A percentile compares a stretch with the other conserved stretches of the same genome.
phyloP scores from a whole-genome alignment of 192 early-diverging fungal species.

The Podila clonocystis region DNA sequence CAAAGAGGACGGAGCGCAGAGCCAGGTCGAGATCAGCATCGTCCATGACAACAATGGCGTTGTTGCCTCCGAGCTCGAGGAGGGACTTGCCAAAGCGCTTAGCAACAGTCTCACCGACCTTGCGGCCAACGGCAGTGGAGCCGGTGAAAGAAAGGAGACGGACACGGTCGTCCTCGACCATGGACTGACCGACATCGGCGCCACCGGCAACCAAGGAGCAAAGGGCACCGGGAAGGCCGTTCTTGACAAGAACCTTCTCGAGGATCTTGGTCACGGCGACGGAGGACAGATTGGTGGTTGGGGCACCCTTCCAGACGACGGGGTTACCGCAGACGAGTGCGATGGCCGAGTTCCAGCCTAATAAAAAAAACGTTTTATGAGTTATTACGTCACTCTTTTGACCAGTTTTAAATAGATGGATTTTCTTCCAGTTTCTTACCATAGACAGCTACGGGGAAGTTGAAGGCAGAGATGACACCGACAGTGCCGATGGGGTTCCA shows the following conservation, averaged over 20 bases:
- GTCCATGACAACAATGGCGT: conserved; percentile 91
- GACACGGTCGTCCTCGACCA: conserved; percentile 76
- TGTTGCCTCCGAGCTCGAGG: conserved; percentile 96
- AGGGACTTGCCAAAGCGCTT: conserved; percentile 88
- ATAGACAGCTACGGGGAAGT: conserved; percentile 80
- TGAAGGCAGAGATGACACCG: conserved; percentile 95
- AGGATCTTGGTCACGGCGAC: conserved; percentile 92
- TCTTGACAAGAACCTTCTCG: conserved; percentile 80
- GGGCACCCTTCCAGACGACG: conserved; percentile 91
- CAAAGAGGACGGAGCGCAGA: conserved; percentile 87
- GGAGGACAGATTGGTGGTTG: conserved; percentile 79
- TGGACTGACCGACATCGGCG: conserved; percentile 82
- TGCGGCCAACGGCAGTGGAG: conserved; percentile 78
- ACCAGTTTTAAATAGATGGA: not conserved
- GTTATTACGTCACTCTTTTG: too few relatives aligned
- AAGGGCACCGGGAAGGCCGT: conserved; percentile 84
- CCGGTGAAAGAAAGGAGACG: conserved; percentile 93
- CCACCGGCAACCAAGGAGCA: conserved; percentile 88
- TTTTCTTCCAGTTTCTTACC: conserved; percentile 6
- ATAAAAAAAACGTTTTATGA: conserved; percentile 21
- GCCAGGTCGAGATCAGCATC: conserved; percentile 94
- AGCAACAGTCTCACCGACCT: conserved; percentile 85
- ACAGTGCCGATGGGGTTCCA: conserved; percentile 95
- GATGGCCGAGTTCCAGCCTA: conserved; percentile 95
- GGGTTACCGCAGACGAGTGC: conserved; percentile 91